Conservation (phyloP, 2,329 filamentous ascomycete species). For the Aspergillus sp. region DNA sequence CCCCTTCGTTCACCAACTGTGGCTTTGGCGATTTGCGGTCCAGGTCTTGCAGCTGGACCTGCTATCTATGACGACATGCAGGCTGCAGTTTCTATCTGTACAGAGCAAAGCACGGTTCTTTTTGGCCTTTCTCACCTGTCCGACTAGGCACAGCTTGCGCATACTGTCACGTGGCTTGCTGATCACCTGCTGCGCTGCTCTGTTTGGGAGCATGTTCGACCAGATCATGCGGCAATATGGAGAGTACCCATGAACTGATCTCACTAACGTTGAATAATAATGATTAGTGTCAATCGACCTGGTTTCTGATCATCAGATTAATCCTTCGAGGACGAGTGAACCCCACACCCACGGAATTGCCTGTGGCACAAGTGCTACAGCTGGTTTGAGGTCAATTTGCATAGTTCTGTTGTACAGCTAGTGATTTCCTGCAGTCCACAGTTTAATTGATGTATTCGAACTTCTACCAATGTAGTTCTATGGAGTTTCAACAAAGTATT, state of each 20-base stretch:
- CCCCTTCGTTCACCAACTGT: background rate
- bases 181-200: background rate
- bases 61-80: constrained; percentile 13
- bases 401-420: background rate
- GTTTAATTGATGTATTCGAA: background rate
- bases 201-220: background rate
- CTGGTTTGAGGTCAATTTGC: background rate
- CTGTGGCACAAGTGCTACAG: background rate
- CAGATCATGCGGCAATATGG: background rate
- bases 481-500: background rate
- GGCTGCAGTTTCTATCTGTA: background rate
- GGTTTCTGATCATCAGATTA: background rate
- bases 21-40: background rate
- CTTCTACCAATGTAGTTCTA: background rate
- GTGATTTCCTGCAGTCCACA: background rate
- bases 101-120: background rate
- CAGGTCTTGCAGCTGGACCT: background rate
- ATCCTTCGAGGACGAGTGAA: background rate
- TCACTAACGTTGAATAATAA: background rate
- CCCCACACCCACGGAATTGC: background rate
- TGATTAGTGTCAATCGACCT: background rate
- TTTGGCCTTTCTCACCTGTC: background rate
- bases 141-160: background rate
- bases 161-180: background rate
- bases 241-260: background rate